These are phyloP conservation scores for Dendrothele bispora DNA, from an alignment of 768 basidiomycete genomes.

Conservation along the genomic window DNA sequence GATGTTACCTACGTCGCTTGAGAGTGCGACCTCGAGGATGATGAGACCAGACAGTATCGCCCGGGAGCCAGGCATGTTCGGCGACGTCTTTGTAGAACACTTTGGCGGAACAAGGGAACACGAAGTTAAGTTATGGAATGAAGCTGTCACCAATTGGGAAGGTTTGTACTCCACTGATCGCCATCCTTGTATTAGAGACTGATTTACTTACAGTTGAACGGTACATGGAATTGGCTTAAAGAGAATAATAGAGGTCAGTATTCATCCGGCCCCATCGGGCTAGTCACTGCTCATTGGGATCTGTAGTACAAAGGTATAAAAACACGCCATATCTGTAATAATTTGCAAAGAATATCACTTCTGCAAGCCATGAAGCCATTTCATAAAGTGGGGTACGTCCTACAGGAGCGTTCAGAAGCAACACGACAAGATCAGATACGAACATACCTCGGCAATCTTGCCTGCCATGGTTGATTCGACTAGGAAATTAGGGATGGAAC, in stretches of 20 bases:
- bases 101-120: slow-evolving; percentile 94
- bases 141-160: slow-evolving; percentile 94
- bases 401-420: slow-evolving; percentile 22
- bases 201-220: slow-evolving; percentile 60
- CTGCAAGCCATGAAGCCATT: slow-evolving; percentile 52
- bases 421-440: background rate
- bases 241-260: too few relatives aligned
- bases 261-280: too few relatives aligned
- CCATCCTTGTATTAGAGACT: background rate
- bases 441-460: slow-evolving; percentile 59
- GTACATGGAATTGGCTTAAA: slow-evolving; percentile 80
- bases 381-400: slow-evolving; percentile 75
- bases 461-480: slow-evolving; percentile 60
- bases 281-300: too few relatives aligned
- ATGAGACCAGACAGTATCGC: slow-evolving; percentile 78
- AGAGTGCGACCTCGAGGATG: slow-evolving; percentile 80
- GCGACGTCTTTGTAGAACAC: slow-evolving; percentile 91
- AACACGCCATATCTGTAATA: too few relatives aligned
- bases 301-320: too few relatives aligned
- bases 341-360: too few relatives aligned
- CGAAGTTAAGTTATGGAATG: slow-evolving; percentile 83
- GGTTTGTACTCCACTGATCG: slow-evolving; percentile 39
- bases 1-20: slow-evolving; percentile 78
- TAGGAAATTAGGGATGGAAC: slow-evolving; percentile 64
- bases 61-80: slow-evolving; percentile 71